Percentiles rank a stretch among this genome's conserved stretches.
These are phyloP conservation scores for Podaxis rugospora DNA, from an alignment of 768 basidiomycete genomes.

Conservation along the genomic window DNA sequence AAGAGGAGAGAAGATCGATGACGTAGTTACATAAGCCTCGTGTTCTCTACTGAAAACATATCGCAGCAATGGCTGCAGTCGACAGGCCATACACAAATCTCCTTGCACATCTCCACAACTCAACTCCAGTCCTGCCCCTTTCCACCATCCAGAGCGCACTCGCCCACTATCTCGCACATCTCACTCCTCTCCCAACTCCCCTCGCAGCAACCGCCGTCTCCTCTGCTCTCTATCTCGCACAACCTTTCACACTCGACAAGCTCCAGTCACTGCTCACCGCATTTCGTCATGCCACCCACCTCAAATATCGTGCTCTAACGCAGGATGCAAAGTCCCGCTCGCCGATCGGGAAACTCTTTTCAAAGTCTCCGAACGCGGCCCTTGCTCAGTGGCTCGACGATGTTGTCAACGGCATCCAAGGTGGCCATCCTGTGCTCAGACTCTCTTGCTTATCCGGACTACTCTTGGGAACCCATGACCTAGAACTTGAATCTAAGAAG, in stretches of 20 bases:
- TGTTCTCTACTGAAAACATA: not conserved
- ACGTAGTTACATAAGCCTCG: not conserved
- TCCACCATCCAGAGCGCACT: slow-evolving; percentile 50
- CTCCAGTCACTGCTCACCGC: slow-evolving; percentile 48
- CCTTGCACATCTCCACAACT: slow-evolving; percentile 47
- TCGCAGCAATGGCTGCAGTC: no score
- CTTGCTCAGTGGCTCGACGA: slow-evolving; percentile 47
- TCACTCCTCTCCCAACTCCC: slow-evolving; percentile 49
- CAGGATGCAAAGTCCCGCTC: slow-evolving; percentile 30
- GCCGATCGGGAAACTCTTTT: slow-evolving; percentile 29
- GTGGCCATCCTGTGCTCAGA: slow-evolving; percentile 58
- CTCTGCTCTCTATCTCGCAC: slow-evolving; percentile 46
- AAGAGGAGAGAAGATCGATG: not conserved
- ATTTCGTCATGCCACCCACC: slow-evolving; percentile 57
- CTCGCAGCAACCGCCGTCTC: slow-evolving; percentile 53
- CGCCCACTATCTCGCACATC: slow-evolving; percentile 52
- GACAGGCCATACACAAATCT: slow-evolving; percentile 28
- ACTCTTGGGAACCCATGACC: slow-evolving; percentile 59
- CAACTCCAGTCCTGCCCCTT: slow-evolving; percentile 39
- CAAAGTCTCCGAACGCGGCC: slow-evolving; percentile 33
- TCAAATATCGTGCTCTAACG: slow-evolving; percentile 40
- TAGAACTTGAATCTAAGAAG: slow-evolving; percentile 27
- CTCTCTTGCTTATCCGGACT: slow-evolving; percentile 63
- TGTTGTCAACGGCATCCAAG: slow-evolving; percentile 55
- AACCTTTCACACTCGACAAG: slow-evolving; percentile 39